Evolutionary conservation across 1,284 basidiomycete genomes (phyloP), one percentile per base, ranked within the genome.

Genomic region (Ustilago xerochloae): DNA sequence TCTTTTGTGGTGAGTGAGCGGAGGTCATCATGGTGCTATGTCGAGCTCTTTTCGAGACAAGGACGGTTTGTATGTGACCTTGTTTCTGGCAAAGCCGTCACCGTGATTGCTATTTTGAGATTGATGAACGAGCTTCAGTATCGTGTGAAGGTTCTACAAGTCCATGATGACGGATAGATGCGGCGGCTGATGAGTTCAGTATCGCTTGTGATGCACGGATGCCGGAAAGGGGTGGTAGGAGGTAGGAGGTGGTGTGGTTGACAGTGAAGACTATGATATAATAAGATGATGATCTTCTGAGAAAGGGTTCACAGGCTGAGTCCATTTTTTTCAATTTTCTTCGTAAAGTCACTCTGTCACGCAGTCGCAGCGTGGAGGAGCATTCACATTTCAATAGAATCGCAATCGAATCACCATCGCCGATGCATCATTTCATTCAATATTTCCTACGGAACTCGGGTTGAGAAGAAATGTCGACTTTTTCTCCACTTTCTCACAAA

Each of bases 1-100:
- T 75, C 72, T 78, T 80, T 55, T 83, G 76, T 10, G 75, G 79
- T 20, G 78, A 78, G 52, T 79, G 73, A 4, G 72, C 68, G 20
- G 58, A 56, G 39, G 64, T 58, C 20, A 69, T 50, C 73, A 68
- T 76, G 18, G 9, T 60, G 46, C 46, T 26, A 38, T 41, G 6
- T 13, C 2, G n/a, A 18, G 15, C 41, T 24, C 15, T 20, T 24
- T 15, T 43, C 41, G 41, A 43, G 15, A 24, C 41, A 24, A 26
- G 4, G 41, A 6, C 9, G n/a, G 20, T n/a, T 18, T 46, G 43
- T 29, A 47, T 30, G 46, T n/a, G 4, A 18, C 41, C 41, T 8
- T 24, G 4, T 24, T 6, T 6, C 6, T 5, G 38, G n/a, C 7
- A 39, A 2, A 39, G 38, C 8, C 35, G 35, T 6, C 6, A 36